phyloP scores from a whole-genome alignment of 495 filamentous ascomycete genomes.

The Chlorociboria aeruginascens region DNA sequence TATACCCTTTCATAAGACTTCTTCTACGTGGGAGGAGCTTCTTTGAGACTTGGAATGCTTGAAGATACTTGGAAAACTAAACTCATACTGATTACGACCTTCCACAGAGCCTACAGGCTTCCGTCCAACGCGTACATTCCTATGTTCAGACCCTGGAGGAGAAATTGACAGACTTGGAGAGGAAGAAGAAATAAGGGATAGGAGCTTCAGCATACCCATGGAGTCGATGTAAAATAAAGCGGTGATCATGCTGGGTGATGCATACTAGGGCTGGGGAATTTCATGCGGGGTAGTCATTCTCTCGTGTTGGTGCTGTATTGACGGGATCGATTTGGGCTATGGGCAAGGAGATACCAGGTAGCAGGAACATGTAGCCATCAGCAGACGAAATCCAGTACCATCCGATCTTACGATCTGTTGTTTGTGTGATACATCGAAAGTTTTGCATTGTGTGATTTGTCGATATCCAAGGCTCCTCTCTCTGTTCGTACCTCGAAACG shows the following conservation, averaged over 20 bases:
- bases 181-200: slow-evolving; percentile 36
- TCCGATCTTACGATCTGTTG: no score
- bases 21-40: neutral
- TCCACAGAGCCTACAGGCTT: slow-evolving; percentile 68
- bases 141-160: slow-evolving; percentile 76
- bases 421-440: no score
- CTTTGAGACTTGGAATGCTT: neutral
- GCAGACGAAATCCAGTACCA: no score
- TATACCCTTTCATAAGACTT: slow-evolving; percentile 12
- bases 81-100: neutral
- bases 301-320: no score
- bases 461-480: no score
- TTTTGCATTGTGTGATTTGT: no score
- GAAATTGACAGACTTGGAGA: slow-evolving; percentile 59
- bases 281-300: no score
- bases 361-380: no score
- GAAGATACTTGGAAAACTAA: neutral
- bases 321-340: no score
- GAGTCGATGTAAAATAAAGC: neutral
- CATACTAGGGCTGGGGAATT: neutral
- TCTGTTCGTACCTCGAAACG: no score
- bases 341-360: no score
- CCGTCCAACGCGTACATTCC: slow-evolving; percentile 72
- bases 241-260: neutral
- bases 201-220: neutral